These are phyloP conservation scores for Heterococcus sp. DNA, from an alignment of 108 stramenopile genomes.

Conservation along the genomic window DNA sequence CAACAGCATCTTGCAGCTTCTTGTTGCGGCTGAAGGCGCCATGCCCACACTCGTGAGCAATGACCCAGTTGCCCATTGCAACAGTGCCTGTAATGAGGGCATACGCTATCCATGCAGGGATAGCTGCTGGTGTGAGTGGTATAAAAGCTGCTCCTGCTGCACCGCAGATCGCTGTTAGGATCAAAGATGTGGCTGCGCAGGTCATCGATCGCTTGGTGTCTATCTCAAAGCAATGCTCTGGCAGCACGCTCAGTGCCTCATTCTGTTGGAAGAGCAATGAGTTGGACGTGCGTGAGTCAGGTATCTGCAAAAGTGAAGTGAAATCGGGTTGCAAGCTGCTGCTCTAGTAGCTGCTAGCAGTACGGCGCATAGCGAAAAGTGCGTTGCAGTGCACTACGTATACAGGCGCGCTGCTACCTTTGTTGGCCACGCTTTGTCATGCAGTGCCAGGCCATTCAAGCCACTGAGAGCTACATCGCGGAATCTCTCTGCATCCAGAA, in stretches of 20 bases:
- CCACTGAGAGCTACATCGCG: neutral
- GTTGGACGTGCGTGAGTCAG: neutral
- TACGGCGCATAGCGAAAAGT: neutral
- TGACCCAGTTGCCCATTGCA: conserved; percentile 93
- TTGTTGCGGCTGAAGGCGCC: conserved; percentile 85
- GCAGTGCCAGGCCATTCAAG: neutral
- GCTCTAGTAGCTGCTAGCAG: neutral
- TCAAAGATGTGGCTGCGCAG: conserved; percentile 40
- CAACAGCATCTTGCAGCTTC: conserved; percentile 84
- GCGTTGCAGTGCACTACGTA: neutral
- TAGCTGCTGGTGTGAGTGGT: conserved; percentile 50
- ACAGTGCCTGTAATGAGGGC: conserved; percentile 92
- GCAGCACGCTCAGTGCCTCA: conserved; percentile 77
- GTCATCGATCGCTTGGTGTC: conserved; percentile 70
- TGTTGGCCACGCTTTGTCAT: neutral
- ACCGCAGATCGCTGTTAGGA: conserved; percentile 69
- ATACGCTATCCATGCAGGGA: conserved; percentile 82
- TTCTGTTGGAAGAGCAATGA: neutral
- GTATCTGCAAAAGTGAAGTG: neutral
- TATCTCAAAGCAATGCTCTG: conserved; percentile 84
- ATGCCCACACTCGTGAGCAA: conserved; percentile 97
- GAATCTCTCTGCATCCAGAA: neutral
- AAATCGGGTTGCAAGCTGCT: neutral
- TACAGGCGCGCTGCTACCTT: too few species aligned
- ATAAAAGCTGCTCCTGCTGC: conserved; percentile 69